Base-by-base conservation (phyloP, 2,329 filamentous ascomycete species). In the Clathrospora elynae region DNA sequence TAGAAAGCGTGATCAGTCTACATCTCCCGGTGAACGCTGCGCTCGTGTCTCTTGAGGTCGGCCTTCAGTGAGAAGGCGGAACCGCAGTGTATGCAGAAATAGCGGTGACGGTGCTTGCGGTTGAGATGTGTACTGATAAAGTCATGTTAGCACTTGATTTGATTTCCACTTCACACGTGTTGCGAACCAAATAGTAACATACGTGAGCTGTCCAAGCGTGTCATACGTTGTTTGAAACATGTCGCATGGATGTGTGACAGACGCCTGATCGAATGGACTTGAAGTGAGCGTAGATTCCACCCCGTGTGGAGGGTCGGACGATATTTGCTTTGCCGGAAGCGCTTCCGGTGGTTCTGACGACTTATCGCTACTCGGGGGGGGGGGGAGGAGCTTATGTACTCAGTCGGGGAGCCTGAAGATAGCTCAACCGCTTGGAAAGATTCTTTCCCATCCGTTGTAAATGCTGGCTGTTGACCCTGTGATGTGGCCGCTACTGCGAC, bases 31-130 rank as follows among this genome's bases (percentile, higher is more conserved):
- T 57, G 49, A 2, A 55, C 46, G 11, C 42, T 52, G 10, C 29
- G 36, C 17, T 39, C 17, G 19, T 55, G 53, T 10, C 46, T 43
- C 23, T 43, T 39, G 17, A 55, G 46, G 18, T 55, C 53, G n/a
- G 42, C 49, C 12, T 49, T 46, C 1, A 55, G 36, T 9, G 44
- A 32, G 14, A 50, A 55, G 8, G 32, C 35, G 4, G 31, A 34
- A 5, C n/a, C 9, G 36, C 48, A 57, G 16, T 35, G 23, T 8
- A 25, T 5, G 35, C 51, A 57, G 14, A 25, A 33, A 34, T 46
- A 53, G 11, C 43, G 49, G 4, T 49, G 49, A 13, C 35, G 31
- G 31, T 55, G 52, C 31, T 53, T 55, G 23, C 44, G 46, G 35
- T 53, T 49, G 17, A 53, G 36, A 18, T 53, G 54, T 5, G 45